Evolutionary conservation across 441 rosid genomes (phyloP), one percentile per base, ranked within the genome.

Genomic region (Gossypium schwendimanii): DNA sequence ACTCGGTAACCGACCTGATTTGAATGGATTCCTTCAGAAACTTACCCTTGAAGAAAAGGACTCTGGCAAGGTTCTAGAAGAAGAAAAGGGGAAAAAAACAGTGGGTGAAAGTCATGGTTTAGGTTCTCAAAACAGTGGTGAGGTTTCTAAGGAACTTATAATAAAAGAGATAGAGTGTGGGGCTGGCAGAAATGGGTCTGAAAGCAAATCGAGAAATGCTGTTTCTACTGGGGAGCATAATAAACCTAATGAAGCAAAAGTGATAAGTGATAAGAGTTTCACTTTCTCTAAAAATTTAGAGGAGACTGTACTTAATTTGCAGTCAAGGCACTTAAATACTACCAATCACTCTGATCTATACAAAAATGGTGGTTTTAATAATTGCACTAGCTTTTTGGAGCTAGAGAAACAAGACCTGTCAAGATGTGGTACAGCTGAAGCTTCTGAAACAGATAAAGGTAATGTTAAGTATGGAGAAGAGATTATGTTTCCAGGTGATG

Each of bases 91-190:
- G 70, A 69, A 63, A 64, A 84, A 76, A 73, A 69, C 67, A 20
- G 69, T 67, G 0, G 61, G 14, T 67, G 69, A 74, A 70, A 70
- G 74, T 75, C 81, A 52, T 69, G 82, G 76, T 26, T 74, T 84
- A 7, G 79, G 80, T 71, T 86, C 90, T 79, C 81, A 18, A 45
- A 83, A 73, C 58, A 78, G 79, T 63, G 80, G 81, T 33, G 91
- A 81, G 41, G 67, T 81, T 70, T 88, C 91, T 4, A 84, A 85
- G 74, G 97, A 94, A 82, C 88, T 94, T 64, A 85, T 94, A 80
- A 91, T 94, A 74, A 94, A 92, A 82, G 97, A 94, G 78, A 84
- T 94, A 69, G 94, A 92, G 73, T 89, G 86, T 63, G 90, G 97
- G 71, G 78, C 85, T 63, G 83, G 77, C 60, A 81, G 82, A 60